phyloP scores from a whole-genome alignment of 2,329 filamentous ascomycete species.

The Trichoderma oligosporum region DNA sequence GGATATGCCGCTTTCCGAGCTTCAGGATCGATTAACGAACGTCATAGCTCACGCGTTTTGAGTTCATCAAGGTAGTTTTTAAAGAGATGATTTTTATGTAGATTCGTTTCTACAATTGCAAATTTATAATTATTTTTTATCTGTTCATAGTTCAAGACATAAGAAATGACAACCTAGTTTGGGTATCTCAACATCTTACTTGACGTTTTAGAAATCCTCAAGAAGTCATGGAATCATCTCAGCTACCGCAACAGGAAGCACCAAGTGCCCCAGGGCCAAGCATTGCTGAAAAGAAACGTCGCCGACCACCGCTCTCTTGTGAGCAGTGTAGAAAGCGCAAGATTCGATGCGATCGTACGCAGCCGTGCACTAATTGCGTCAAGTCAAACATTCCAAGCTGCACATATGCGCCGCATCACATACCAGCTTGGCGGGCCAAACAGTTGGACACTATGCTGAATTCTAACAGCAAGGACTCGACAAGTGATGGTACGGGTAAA shows the following conservation, averaged over 20 bases:
- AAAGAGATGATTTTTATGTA: too few relatives aligned
- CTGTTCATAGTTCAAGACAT: too few relatives aligned
- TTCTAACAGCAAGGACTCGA: background rate
- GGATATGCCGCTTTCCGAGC: slow-evolving; percentile 9
- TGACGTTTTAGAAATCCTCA: too few relatives aligned
- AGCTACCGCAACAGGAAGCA: background rate
- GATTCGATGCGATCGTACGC: slow-evolving; percentile 56
- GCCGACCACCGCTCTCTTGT: slow-evolving; percentile 47
- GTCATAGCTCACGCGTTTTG: too few relatives aligned
- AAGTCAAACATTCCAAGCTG: slow-evolving; percentile 53
- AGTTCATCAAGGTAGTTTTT: too few relatives aligned
- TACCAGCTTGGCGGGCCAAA: slow-evolving; percentile 29
- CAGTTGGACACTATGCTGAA: slow-evolving; percentile 17
- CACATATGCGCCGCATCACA: slow-evolving; percentile 44
- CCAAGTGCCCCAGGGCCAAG: background rate
- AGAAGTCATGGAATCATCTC: background rate
- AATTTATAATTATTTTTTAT: too few relatives aligned
- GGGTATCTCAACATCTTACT: too few relatives aligned
- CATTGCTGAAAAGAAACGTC: slow-evolving; percentile 35
- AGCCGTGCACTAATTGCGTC: slow-evolving; percentile 58
- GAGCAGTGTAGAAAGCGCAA: slow-evolving; percentile 57
- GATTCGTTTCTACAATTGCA: too few relatives aligned
- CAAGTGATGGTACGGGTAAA: background rate
- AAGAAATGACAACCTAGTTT: too few relatives aligned
- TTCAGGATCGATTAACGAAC: too few relatives aligned